Evolutionary conservation across 495 filamentous ascomycete genomes (phyloP).

Genomic region (Xylona heveae): DNA sequence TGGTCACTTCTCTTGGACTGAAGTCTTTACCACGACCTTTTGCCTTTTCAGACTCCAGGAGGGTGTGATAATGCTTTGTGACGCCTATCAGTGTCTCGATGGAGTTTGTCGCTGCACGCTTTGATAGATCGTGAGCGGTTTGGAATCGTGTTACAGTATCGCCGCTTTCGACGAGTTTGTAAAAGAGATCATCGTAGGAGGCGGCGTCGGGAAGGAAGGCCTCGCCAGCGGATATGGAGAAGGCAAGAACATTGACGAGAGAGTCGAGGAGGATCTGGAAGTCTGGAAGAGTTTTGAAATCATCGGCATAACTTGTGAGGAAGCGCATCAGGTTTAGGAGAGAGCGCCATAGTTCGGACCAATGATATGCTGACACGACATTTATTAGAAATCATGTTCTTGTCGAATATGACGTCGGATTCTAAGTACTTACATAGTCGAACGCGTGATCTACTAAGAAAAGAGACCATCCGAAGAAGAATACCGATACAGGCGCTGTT

Average conservation of each 20-base stretch:
- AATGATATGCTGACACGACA: constrained; percentile 43
- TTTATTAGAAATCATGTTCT: constrained; percentile 9
- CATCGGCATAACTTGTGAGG: constrained; percentile 60
- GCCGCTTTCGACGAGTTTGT: constrained; percentile 87
- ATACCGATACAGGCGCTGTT: constrained; percentile 41
- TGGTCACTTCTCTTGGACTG: constrained; percentile 64
- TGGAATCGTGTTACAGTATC: constrained; percentile 71
- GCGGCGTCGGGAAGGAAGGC: constrained; percentile 77
- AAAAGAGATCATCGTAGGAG: constrained; percentile 90
- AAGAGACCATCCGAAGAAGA: constrained; percentile 59
- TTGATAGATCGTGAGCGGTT: constrained; percentile 18
- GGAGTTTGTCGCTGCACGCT: constrained; percentile 17
- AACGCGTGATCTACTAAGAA: constrained; percentile 49
- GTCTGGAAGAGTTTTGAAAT: constrained; percentile 40
- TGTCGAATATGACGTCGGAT: constrained; percentile 30
- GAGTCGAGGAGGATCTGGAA: constrained; percentile 40
- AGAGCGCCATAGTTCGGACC: constrained; percentile 85
- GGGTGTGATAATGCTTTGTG: constrained; percentile 64
- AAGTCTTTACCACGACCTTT: constrained; percentile 34
- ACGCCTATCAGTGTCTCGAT: constrained; percentile 74
- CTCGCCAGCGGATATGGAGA: constrained; percentile 74
- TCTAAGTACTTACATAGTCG: constrained; percentile 14
- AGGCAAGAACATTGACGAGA: constrained; percentile 65
- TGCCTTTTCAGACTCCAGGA: constrained; percentile 43
- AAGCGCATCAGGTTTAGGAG: constrained; percentile 81